Evolutionary conservation across 495 filamentous ascomycete genomes (phyloP).

Genomic region (Trichoderma erinaceum): DNA sequence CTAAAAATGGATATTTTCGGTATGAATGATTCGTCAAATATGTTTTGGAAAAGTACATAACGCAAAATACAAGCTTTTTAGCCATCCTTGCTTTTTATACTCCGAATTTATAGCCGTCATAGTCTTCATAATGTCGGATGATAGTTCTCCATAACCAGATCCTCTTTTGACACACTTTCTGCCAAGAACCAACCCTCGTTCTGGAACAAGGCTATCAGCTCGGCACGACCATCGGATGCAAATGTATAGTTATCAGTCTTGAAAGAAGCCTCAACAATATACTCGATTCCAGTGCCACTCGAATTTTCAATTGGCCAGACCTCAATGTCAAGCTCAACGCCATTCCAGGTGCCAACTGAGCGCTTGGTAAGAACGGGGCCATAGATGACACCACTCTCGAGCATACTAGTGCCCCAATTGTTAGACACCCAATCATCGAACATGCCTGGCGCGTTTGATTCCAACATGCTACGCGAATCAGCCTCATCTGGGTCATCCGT

Average conservation of each 20-base stretch:
- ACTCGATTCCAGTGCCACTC: constrained; percentile 18
- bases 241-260: constrained; percentile 17
- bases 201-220: constrained; percentile 17
- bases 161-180: constrained; percentile 22
- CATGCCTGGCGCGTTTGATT: constrained; percentile 26
- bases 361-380: constrained; percentile 26
- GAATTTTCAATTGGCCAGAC: constrained; percentile 26
- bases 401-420: constrained; percentile 22
- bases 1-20: no score
- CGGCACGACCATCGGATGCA: constrained; percentile 13
- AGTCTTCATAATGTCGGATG: background rate
- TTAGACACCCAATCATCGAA: constrained; percentile 22
- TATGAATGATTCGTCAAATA: no score
- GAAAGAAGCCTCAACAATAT: constrained; percentile 29
- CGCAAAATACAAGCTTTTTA: no score
- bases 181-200: constrained; percentile 23
- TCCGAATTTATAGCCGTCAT: no score
- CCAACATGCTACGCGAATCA: constrained; percentile 22
- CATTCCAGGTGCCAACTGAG: constrained; percentile 23
- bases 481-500: constrained; percentile 21
- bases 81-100: no score
- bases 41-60: no score
- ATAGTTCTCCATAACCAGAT: constrained; percentile 24
- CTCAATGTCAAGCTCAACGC: constrained; percentile 24
- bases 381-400: constrained; percentile 20